Percentiles rank a stretch among this genome's conserved stretches.
These are phyloP conservation scores for Nakaseomyces uthaithaninus DNA, from an alignment of 1,139 yeast genomes.

Conservation along the genomic window DNA sequence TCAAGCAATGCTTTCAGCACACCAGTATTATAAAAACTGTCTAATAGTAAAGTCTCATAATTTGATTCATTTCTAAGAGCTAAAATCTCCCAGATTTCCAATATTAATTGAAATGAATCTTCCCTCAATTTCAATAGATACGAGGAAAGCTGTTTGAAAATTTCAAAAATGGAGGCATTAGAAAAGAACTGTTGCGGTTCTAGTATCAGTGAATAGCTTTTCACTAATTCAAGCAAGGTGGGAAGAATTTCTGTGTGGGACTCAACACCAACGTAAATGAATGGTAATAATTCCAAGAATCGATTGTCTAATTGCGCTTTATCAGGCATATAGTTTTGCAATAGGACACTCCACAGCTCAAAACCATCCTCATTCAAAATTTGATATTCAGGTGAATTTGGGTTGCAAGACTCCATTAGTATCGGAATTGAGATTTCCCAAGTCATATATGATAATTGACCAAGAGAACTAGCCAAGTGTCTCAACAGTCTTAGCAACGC, in stretches of 20 bases:
- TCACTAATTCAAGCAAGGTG: conserved; percentile 53
- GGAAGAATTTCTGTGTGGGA: conserved; percentile 75
- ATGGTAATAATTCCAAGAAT: conserved; percentile 26
- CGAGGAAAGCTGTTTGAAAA: conserved; percentile 47
- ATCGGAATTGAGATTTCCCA: conserved; percentile 63
- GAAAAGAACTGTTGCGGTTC: conserved; percentile 39
- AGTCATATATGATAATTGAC: conserved; percentile 49
- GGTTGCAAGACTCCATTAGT: conserved; percentile 55
- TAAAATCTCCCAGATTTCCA: conserved; percentile 54
- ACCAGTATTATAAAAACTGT: conserved; percentile 24
- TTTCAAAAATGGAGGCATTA: conserved; percentile 32
- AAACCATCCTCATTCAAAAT: conserved; percentile 79
- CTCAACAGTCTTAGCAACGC: conserved; percentile 65
- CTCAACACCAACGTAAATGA: conserved; percentile 39
- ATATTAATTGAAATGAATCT: conserved; percentile 52
- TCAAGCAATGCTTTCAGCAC: conserved; percentile 23
- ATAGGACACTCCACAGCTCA: conserved; percentile 69
- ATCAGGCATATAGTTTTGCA: conserved; percentile 42
- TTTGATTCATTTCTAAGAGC: conserved; percentile 23
- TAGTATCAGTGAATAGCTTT: conserved; percentile 61
- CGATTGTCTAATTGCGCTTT: conserved; percentile 22
- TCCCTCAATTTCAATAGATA: conserved; percentile 61
- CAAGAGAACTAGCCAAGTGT: conserved; percentile 56
- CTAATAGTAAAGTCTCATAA: conserved; percentile 19
- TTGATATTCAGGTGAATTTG: conserved; percentile 49